Percentiles rank a stretch among this genome's conserved stretches.
Conservation (phyloP, 1,284 basidiomycete genomes). For the Pseudozyma hubeiensis region DNA sequence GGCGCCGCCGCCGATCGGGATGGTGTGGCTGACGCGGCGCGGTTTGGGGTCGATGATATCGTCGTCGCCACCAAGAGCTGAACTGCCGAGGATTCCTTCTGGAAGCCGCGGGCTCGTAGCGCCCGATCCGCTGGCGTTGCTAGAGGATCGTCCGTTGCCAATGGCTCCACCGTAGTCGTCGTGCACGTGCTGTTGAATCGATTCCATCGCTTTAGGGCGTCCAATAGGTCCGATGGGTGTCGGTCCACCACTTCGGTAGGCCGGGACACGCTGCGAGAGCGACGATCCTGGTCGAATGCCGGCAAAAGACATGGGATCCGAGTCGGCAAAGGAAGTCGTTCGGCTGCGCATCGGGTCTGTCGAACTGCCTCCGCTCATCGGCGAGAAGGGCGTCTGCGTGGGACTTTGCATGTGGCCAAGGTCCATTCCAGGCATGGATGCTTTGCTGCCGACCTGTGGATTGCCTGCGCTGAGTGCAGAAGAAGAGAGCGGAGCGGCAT, state of each 20-base stretch:
- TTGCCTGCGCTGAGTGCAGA: conserved; percentile 18
- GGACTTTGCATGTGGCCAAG: conserved; percentile 37
- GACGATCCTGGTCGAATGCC: conserved; percentile 48
- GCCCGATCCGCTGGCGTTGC: conserved; percentile 45
- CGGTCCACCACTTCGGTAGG: conserved; percentile 42
- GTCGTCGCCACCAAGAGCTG: conserved; percentile 67
- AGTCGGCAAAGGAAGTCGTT: conserved; percentile 42
- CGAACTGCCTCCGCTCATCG: conserved; percentile 29
- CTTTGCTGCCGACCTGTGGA: conserved; percentile 28
- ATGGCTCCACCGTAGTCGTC: conserved; percentile 38
- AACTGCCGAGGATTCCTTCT: conserved; percentile 66
- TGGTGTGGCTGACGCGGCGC: conserved; percentile 55
- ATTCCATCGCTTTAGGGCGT: conserved; percentile 53
- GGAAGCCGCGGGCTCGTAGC: conserved; percentile 47
- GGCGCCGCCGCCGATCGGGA: conserved; percentile 47
- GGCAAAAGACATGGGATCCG: conserved; percentile 45
- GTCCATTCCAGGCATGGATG: conserved; percentile 29
- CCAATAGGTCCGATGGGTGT: conserved; percentile 66
- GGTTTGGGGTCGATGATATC: conserved; percentile 65
- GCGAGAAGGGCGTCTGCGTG: conserved; percentile 46
- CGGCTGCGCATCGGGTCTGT: conserved; percentile 42
- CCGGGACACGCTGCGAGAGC: conserved; percentile 43
- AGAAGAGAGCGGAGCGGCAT: conserved; percentile 30
- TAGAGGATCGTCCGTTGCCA: conserved; percentile 47
- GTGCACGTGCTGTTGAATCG: conserved; percentile 37